Evolutionary conservation across 148 eudicot species (phyloP).

Genomic region (Camellia japonica): DNA sequence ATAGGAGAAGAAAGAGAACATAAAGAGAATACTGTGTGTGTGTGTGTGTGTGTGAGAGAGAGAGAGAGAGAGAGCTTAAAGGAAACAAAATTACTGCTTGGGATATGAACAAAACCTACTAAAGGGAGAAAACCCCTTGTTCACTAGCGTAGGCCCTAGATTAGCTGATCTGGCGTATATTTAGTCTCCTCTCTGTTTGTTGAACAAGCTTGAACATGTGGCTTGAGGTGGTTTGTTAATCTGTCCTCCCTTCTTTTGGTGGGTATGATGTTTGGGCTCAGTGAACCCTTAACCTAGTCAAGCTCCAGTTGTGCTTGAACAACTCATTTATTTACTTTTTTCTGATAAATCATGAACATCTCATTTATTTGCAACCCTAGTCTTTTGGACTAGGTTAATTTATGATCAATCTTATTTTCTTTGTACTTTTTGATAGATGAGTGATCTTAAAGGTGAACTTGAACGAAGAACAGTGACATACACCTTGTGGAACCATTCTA

Average conservation of each 20-base stretch:
- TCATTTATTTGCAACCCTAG: neutral
- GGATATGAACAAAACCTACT: neutral
- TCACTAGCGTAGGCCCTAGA: neutral
- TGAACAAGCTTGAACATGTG: neutral
- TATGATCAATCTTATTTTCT: neutral
- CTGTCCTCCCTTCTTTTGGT: neutral
- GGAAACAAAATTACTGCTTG: no score
- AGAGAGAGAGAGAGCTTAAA: no score
- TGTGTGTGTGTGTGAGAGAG: no score
- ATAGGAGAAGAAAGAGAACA: neutral
- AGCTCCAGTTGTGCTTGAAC: neutral
- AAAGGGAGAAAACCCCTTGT: neutral
- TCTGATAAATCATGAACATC: no score
- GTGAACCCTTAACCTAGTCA: neutral
- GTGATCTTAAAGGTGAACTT: conserved; percentile 66
- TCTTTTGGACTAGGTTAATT: neutral
- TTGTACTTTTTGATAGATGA: conserved; percentile 49
- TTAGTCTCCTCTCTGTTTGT: neutral
- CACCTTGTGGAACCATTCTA: conserved; percentile 71
- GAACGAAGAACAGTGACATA: conserved; percentile 87
- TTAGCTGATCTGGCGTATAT: neutral
- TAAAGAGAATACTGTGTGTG: no score
- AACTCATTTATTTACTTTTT: no score
- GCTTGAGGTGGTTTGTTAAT: neutral
- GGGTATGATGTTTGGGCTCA: neutral